Evolutionary conservation across 2,329 filamentous ascomycete genomes (phyloP), one percentile per base, ranked within the genome.

Genomic region (Calonectria ilicicola): DNA sequence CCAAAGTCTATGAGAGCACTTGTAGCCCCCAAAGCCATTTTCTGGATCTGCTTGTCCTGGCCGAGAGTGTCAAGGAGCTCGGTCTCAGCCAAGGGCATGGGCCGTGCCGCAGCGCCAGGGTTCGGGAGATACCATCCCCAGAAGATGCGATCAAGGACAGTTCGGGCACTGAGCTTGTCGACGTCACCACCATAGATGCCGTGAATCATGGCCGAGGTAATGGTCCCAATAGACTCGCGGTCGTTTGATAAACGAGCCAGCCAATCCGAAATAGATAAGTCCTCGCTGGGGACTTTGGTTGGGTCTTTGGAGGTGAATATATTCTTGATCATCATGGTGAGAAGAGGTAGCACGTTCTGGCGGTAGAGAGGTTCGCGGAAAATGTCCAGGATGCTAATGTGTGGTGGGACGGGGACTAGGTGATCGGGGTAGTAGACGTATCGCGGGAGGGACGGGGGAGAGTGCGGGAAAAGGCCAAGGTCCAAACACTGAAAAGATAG

Each of bases 131-230:
- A 82, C 68, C 81, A 80, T 17, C 69, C 74, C 77, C 79, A 82
- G 72, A 81, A 84, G 47, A 81, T 62, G 47, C 78, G 77, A 29
- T 83, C 82, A 21, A 83, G 76, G 12, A 92, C 86, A 64, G 91
- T 91, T 77, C 91, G 91, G 60, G 91, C 91, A 83, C 95, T 98
- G 64, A 98, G 86, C 80, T 93, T 89, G 82, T 94, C 91, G 60
- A 98, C 91, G 83, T 98, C 94, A 6, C 97, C 97, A 26, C 96
- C 97, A 83, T 97, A 98, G 71, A 98, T 95, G 49, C 97, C 97
- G 83, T 98, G 97, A 66, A 95, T 80, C 80, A 92, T 85, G 65
- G 93, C 95, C 6, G 95, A 98, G 8, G 91, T 84, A 21, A 98
- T 67, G 78, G 97, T 96, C 77, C 97, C 88, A 17, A 91, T 91